Percentiles rank a stretch among this genome's conserved stretches.
Conservation (phyloP, 257 asterid genomes). For the Gardenia jasminoides region DNA sequence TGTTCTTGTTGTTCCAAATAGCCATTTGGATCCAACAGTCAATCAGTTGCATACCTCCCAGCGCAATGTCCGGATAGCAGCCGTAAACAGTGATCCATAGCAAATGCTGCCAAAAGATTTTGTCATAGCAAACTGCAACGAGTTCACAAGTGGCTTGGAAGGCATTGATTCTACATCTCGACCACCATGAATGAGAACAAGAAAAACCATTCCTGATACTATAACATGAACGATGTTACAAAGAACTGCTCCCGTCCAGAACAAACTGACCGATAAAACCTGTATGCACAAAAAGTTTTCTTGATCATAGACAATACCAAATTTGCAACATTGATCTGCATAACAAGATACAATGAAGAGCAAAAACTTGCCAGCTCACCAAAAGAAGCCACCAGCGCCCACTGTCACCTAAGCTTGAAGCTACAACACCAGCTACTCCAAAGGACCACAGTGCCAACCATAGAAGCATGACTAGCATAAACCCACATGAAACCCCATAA, state of each 20-base stretch:
- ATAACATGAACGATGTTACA: constrained; percentile 86
- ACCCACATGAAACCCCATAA: constrained; percentile 61
- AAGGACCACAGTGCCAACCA: constrained; percentile 96
- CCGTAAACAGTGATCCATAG: constrained; percentile 97
- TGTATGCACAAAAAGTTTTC: constrained; percentile 31
- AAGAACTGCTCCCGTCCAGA: constrained; percentile 98
- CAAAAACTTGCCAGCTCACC: constrained; percentile 99
- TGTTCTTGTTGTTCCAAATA: constrained; percentile 1
- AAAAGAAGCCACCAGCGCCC: constrained; percentile 99
- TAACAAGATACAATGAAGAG: constrained; percentile 34
- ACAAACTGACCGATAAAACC: constrained; percentile 85
- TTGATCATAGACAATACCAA: background rate
- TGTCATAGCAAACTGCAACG: constrained; percentile 71
- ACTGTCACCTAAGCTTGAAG: constrained; percentile 72
- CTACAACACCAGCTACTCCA: constrained; percentile 91
- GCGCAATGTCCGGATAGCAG: constrained; percentile 87
- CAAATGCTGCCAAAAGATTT: constrained; percentile 98
- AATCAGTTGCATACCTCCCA: constrained; percentile 71
- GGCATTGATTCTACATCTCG: constrained; percentile 84
- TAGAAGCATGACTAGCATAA: constrained; percentile 76
- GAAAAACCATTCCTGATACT: constrained; percentile 94
- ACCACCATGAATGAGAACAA: constrained; percentile 82
- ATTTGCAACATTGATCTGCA: background rate
- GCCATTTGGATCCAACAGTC: constrained; percentile 14
- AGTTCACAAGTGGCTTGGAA: constrained; percentile 65